phyloP scores from a whole-genome alignment of 2,329 filamentous ascomycete species.

The Fusarium metavorans region DNA sequence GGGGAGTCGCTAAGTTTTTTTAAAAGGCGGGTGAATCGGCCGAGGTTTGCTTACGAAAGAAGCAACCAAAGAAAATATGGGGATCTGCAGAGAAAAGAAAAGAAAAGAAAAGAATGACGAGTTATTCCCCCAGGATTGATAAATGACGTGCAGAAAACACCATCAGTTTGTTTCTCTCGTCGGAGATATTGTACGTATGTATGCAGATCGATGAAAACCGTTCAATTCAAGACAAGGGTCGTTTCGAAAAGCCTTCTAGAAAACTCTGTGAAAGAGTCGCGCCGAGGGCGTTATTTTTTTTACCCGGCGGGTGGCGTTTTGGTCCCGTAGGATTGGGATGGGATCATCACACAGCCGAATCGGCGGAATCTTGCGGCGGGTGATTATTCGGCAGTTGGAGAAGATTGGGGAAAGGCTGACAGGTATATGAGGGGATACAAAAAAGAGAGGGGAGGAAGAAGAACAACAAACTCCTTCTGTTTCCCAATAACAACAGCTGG shows the following conservation, averaged over 20 bases:
- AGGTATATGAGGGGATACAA: background rate
- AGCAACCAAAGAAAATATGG: background rate
- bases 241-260: constrained; percentile 30
- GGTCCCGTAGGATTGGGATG: background rate
- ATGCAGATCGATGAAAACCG: constrained; percentile 20
- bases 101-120: background rate
- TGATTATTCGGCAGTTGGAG: background rate
- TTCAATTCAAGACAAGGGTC: background rate
- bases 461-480: background rate
- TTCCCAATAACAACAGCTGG: background rate
- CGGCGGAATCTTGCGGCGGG: background rate
- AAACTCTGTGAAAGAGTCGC: background rate
- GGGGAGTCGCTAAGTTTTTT: background rate
- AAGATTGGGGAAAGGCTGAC: background rate
- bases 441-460: background rate
- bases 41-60: background rate
- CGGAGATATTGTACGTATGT: background rate
- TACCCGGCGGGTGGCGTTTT: constrained; percentile 7
- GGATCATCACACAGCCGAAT: background rate
- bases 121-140: constrained; percentile 1
- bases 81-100: background rate
- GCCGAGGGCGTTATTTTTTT: background rate
- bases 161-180: background rate
- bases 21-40: background rate
- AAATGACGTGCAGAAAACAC: constrained; percentile 9